Conservation (phyloP, 345 rosid genomes). For the Conringia planisiliqua region DNA sequence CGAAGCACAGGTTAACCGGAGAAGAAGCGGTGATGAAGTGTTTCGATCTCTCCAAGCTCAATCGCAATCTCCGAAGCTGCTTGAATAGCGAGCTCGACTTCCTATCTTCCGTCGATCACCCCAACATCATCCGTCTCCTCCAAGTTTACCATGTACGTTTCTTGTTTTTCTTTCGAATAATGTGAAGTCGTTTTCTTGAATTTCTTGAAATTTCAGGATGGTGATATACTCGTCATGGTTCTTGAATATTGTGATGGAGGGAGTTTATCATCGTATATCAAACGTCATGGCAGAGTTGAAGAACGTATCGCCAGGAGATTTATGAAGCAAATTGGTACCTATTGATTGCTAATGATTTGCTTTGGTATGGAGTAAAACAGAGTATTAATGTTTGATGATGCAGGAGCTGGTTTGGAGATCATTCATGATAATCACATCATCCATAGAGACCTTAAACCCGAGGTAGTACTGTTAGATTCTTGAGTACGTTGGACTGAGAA, state of each 20-base stretch:
- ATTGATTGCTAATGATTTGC: not conserved
- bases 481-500: not conserved
- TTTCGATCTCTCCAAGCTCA: slow-evolving; percentile 51
- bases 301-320: slow-evolving; percentile 51
- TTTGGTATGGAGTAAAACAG: not conserved
- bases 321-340: slow-evolving; percentile 58
- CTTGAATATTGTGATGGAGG: slow-evolving; percentile 67
- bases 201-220: slow-evolving; percentile 45
- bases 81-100: slow-evolving; percentile 53
- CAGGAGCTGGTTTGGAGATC: slow-evolving; percentile 64
- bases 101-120: slow-evolving; percentile 56
- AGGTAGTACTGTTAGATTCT: slow-evolving; percentile 43
- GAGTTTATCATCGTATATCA: slow-evolving; percentile 49
- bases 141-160: slow-evolving; percentile 39
- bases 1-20: slow-evolving; percentile 41
- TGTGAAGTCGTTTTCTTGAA: not conserved
- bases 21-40: slow-evolving; percentile 60
- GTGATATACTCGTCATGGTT: slow-evolving; percentile 40
- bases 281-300: slow-evolving; percentile 44
- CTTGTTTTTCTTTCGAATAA: not conserved
- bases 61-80: slow-evolving; percentile 41
- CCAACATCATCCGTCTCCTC: slow-evolving; percentile 59
- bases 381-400: not conserved
- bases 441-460: slow-evolving; percentile 67
- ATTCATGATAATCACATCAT: slow-evolving; percentile 50